Evolutionary conservation across 305 asterid species (phyloP).

Genomic region (Solanum hybrid): DNA sequence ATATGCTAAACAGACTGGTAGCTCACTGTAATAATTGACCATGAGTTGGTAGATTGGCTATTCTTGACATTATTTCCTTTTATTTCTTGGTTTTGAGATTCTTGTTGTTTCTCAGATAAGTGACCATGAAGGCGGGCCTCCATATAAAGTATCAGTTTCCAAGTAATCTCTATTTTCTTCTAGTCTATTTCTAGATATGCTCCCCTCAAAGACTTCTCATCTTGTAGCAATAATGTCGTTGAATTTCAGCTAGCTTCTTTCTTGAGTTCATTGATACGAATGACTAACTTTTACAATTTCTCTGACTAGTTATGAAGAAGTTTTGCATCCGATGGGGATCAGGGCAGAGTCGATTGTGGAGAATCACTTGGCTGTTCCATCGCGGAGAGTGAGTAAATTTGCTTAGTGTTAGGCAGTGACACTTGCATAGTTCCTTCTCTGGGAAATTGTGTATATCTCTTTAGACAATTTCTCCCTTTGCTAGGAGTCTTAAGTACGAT

Average conservation of each 20-base stretch:
- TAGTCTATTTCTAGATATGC: background rate
- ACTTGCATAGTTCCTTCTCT: background rate
- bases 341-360: constrained; percentile 47
- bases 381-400: constrained; percentile 47
- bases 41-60: background rate
- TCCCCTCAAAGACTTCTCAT: background rate
- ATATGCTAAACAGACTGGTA: background rate
- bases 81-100: background rate
- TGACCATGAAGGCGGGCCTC: constrained; percentile 79
- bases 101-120: constrained; percentile 36
- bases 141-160: constrained; percentile 59
- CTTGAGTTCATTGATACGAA: background rate
- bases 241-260: background rate
- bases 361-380: constrained; percentile 51
- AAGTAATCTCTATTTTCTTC: constrained; percentile 28
- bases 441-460: background rate
- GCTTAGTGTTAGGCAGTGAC: background rate
- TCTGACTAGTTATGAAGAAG: constrained; percentile 58
- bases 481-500: background rate
- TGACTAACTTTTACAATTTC: background rate
- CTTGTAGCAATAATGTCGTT: background rate
- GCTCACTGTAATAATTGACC: background rate
- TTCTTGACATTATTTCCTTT: background rate
- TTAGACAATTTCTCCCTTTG: background rate
- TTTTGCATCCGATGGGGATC: constrained; percentile 57